Evolutionary conservation across 164 flowering plant species (phyloP), one percentile per base, ranked within the genome.

Genomic region (Macadamia integrifolia): DNA sequence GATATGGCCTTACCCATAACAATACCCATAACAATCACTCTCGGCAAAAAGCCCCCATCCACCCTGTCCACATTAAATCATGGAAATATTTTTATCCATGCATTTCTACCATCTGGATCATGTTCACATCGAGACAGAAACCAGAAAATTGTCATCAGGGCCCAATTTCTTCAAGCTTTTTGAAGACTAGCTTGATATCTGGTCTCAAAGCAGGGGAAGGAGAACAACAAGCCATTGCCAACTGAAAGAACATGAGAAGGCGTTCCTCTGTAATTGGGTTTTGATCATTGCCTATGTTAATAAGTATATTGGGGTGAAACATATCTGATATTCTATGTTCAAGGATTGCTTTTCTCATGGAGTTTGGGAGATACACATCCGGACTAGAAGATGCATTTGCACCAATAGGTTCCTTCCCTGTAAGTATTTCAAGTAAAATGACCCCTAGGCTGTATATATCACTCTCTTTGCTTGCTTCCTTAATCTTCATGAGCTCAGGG

Each of bases 401-500:
- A 61, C 76, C 79, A 17, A 91, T 74, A 9, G 94, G 84, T 61
- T 83, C 88, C 74, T 84, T 90, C 56, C 98, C 89, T 0, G 96
- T 82, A 13, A 95, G 76, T 48, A 95, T 65, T 76, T 95, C 96
- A 6, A 95, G 89, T n/a, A 90, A 80, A 60, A 95, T 83, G 3
- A 95, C 82, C 13, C 99, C 99, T 57, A 92, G 83, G 74, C 93
- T 81, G 83, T 87, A 92, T 2, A 92, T 78, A 75, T 95, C 99
- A 53, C 85, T 84, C 74, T 84, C 84, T 71, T 70, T 75, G 61
- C 74, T 77, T 14, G 76, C 92, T 35, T 94, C 99, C 76, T 78
- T 88, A 89, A 95, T 92, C 79, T 95, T 95, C 75, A 91, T 86
- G 67, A 92, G 87, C 75, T 95, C 97, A 6, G 98, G 96, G n/a